These are phyloP conservation scores for Boletus sensibilis DNA, from an alignment of 768 basidiomycete genomes.

Conservation along the genomic window DNA sequence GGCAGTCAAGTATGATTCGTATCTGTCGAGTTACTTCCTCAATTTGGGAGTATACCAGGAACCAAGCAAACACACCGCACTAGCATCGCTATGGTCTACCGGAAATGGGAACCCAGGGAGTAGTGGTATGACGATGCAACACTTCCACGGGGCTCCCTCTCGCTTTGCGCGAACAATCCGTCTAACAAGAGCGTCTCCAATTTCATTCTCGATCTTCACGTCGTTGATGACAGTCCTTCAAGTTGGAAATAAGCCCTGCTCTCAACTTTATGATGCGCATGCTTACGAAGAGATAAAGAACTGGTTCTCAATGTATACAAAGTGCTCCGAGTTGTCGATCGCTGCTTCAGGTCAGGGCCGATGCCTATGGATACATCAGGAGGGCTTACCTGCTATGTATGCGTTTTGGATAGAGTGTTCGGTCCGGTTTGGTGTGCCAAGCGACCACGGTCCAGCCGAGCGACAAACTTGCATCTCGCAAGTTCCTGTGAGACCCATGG, in stretches of 20 bases:
- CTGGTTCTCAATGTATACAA: slow-evolving; percentile 97
- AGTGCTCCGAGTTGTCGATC: slow-evolving; percentile 92
- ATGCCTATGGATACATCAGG: neutral
- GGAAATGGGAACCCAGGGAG: slow-evolving; percentile 93
- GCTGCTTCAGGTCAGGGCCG: slow-evolving; percentile 43
- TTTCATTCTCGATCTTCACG: slow-evolving; percentile 84
- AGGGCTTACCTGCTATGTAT: slow-evolving; percentile 72
- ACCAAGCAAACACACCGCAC: slow-evolving; percentile 58
- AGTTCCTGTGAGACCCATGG: slow-evolving; percentile 86
- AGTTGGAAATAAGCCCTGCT: neutral
- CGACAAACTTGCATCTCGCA: slow-evolving; percentile 97
- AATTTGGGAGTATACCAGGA: neutral
- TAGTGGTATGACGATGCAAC: slow-evolving; percentile 88
- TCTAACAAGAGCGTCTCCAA: slow-evolving; percentile 90
- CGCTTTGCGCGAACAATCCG: slow-evolving; percentile 86
- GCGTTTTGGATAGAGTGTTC: slow-evolving; percentile 96
- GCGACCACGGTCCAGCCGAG: slow-evolving; percentile 93
- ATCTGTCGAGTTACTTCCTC: slow-evolving; percentile 46
- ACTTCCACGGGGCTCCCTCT: slow-evolving; percentile 83
- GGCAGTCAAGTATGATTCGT: slow-evolving; percentile 93
- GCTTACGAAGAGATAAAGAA: slow-evolving; percentile 88
- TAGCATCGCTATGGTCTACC: slow-evolving; percentile 90
- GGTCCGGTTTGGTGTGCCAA: slow-evolving; percentile 80
- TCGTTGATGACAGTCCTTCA: slow-evolving; percentile 84
- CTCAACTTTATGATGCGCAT: neutral